phyloP scores from a whole-genome alignment of 192 early-diverging fungal genomes.

The Podila epicladia region DNA sequence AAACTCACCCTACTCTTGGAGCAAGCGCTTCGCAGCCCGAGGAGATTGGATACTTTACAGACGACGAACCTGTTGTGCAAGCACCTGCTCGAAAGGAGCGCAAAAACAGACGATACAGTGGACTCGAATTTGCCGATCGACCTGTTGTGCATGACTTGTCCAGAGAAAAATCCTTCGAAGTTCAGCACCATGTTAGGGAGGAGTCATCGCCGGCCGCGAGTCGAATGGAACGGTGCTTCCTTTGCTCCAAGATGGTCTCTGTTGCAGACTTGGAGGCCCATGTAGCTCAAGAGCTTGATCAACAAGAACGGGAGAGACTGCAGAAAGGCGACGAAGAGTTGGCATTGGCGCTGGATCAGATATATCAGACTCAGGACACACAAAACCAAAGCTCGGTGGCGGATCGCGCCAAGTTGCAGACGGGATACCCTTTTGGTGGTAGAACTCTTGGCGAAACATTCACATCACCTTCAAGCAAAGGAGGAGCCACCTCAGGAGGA shows the following conservation, averaged over 20 bases:
- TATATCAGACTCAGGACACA: conserved; percentile 9
- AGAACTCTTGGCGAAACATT: neutral
- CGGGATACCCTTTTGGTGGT: neutral
- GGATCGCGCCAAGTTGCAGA: neutral
- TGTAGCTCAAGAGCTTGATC: conserved; percentile 35
- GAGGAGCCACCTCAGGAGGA: neutral
- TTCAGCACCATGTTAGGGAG: neutral
- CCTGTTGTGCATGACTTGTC: neutral
- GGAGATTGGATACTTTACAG: conserved; percentile 37
- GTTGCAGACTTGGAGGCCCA: conserved; percentile 21
- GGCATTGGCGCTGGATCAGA: conserved; percentile 7
- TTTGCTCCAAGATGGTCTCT: conserved; percentile 22
- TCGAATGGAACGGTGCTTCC: conserved; percentile 22
- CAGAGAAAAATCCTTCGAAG: neutral
- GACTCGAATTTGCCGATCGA: conserved; percentile 4
- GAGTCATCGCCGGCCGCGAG: neutral
- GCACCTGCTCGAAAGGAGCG: neutral
- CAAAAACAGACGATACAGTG: conserved; percentile 9
- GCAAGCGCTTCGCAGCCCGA: conserved; percentile 4
- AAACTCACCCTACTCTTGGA: neutral
- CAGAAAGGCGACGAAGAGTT: conserved; percentile 21
- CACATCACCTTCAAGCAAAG: neutral
- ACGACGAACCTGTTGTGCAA: conserved; percentile 18
- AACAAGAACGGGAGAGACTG: conserved; percentile 17
- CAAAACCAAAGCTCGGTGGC: neutral